Percentiles rank a stretch among this genome's conserved stretches.
These are phyloP conservation scores for Teratosphaeria zuluensis DNA, from an alignment of 2,329 filamentous ascomycete species.

Conservation along the genomic window DNA sequence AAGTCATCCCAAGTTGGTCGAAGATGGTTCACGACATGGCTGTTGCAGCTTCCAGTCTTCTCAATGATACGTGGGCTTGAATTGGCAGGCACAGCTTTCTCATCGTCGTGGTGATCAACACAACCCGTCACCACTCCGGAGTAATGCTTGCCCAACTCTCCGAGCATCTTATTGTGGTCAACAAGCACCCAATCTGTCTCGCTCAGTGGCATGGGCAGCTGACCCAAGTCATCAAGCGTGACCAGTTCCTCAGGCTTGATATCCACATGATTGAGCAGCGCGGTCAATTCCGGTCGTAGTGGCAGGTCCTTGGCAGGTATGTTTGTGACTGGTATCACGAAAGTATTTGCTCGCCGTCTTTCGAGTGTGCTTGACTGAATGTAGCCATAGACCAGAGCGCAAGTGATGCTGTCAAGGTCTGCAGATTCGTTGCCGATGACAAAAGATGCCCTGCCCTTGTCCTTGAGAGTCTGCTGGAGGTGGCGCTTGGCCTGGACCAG, in stretches of 20 bases:
- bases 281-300: slow-evolving; percentile 63
- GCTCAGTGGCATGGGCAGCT: slow-evolving; percentile 35
- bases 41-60: slow-evolving; percentile 63
- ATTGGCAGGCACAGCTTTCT: slow-evolving; percentile 43
- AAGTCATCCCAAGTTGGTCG: slow-evolving; percentile 47
- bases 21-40: slow-evolving; percentile 55
- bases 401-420: slow-evolving; percentile 77
- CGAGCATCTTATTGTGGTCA: slow-evolving; percentile 68
- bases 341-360: slow-evolving; percentile 32
- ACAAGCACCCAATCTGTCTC: slow-evolving; percentile 64
- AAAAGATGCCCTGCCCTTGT: slow-evolving; percentile 35
- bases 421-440: slow-evolving; percentile 47
- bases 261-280: slow-evolving; percentile 53
- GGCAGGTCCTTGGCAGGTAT: slow-evolving; percentile 57
- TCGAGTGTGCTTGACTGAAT: slow-evolving; percentile 52
- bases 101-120: slow-evolving; percentile 73
- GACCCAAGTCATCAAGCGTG: slow-evolving; percentile 50
- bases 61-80: slow-evolving; percentile 52
- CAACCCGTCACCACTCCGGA: slow-evolving; percentile 49
- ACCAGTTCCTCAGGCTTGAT: slow-evolving; percentile 54
- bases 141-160: slow-evolving; percentile 47
- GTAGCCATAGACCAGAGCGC: slow-evolving; percentile 64
- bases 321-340: slow-evolving; percentile 66
- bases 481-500: slow-evolving; percentile 35
- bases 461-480: slow-evolving; percentile 31